Evolutionary conservation across 2,329 filamentous ascomycete genomes (phyloP).

Genomic region (Epichloe coenophiala): DNA sequence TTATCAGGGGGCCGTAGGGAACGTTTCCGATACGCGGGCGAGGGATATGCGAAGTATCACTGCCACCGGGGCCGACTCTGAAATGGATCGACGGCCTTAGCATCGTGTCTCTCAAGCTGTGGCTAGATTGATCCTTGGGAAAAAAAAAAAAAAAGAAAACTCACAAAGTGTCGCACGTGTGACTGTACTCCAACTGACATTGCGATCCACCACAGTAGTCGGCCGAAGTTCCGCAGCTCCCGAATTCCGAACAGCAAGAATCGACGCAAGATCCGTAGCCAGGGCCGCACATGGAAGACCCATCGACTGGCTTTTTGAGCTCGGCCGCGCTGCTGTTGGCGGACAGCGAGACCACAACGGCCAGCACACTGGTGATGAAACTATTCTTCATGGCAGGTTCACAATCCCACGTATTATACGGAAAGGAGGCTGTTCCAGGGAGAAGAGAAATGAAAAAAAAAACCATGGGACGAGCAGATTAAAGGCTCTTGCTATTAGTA

Average conservation of each 20-base stretch:
- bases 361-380: background rate
- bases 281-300: constrained; percentile 15
- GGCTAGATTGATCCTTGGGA: too few species aligned
- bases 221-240: constrained; percentile 22
- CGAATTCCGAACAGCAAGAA: constrained; percentile 23
- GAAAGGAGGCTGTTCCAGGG: too few species aligned
- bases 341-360: background rate
- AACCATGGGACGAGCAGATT: background rate
- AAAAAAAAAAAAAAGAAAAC: constrained; percentile 9
- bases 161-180: constrained; percentile 28
- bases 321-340: background rate
- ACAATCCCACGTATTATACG: too few species aligned
- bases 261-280: constrained; percentile 22
- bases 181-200: constrained; percentile 26
- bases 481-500: background rate
- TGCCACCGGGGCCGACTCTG: constrained; percentile 13
- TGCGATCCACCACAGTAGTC: constrained; percentile 24
- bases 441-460: background rate
- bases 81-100: too few species aligned
- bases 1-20: constrained; percentile 22
- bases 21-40: constrained; percentile 21
- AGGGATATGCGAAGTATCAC: constrained; percentile 17
- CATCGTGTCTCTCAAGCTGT: too few species aligned
- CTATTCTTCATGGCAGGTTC: background rate
- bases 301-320: background rate